Evolutionary conservation across 768 basidiomycete genomes (phyloP).

Genomic region (Epithele typhae): DNA sequence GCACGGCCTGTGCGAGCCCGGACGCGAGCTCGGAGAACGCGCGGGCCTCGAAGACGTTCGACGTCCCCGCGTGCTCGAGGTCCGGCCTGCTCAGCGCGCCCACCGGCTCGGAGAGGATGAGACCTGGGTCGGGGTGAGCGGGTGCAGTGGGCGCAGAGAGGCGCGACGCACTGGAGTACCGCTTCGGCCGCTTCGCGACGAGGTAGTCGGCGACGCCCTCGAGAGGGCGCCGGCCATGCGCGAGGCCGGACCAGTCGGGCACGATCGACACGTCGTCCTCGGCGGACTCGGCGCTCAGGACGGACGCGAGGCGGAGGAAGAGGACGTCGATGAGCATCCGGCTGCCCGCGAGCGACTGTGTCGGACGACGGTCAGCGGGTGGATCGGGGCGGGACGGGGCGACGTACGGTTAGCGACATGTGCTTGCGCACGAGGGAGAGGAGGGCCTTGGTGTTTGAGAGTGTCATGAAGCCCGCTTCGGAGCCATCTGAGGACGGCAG

Average conservation of each 20-base stretch:
- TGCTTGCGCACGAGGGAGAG: constrained; percentile 2
- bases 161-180: not conserved
- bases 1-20: not conserved
- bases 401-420: not conserved
- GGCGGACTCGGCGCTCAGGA: not conserved
- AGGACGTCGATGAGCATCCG: constrained; percentile 5
- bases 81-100: constrained; percentile 2
- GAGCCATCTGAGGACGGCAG: too few species aligned
- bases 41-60: constrained; percentile 1
- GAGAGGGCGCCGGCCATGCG: not conserved
- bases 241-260: not conserved
- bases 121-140: not conserved
- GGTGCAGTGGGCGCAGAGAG: not conserved
- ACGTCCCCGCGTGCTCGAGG: not conserved
- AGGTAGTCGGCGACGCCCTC: constrained; percentile 4
- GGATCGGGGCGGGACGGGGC: not conserved
- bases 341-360: not conserved
- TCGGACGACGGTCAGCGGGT: not conserved
- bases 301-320: constrained; percentile 1
- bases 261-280: not conserved
- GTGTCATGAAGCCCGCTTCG: not conserved
- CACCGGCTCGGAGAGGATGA: constrained; percentile 2
- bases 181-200: not conserved
- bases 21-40: not conserved
- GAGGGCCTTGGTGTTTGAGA: constrained; percentile 1